A percentile compares a stretch with the other conserved stretches of the same genome.
phyloP scores from a whole-genome alignment of 225 moss, liverwort and hornwort species.

The Straminergon stramineum region DNA sequence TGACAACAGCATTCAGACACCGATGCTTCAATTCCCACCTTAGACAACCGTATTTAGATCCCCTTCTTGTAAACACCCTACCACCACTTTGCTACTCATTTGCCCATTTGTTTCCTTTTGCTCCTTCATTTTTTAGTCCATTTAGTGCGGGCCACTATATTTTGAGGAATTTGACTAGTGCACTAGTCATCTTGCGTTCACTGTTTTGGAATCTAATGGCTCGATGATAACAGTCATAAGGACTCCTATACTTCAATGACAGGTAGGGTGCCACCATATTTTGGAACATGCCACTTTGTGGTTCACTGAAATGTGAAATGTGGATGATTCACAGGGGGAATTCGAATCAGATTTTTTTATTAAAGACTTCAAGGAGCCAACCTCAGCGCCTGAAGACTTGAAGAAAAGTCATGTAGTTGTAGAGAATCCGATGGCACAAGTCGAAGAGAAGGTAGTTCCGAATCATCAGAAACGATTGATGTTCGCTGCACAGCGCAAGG shows the following conservation, averaged over 20 bases:
- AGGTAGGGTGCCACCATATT: too few species aligned
- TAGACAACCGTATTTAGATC: neutral
- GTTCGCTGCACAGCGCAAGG: slow-evolving; percentile 78
- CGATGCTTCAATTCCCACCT: neutral
- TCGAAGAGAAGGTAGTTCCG: slow-evolving; percentile 60
- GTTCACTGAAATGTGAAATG: neutral
- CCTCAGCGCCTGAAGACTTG: slow-evolving; percentile 49
- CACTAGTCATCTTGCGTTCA: neutral
- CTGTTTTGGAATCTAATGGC: neutral
- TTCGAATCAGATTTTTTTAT: slow-evolving; percentile 56
- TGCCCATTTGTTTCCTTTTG: neutral
- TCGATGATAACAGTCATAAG: neutral
- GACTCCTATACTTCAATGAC: neutral
- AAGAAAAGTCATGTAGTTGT: slow-evolving; percentile 50
- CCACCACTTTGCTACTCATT: neutral
- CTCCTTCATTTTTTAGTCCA: neutral
- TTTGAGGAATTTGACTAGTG: neutral
- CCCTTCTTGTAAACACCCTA: neutral
- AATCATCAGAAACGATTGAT: slow-evolving; percentile 79
- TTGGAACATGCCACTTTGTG: neutral
- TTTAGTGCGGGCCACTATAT: neutral
- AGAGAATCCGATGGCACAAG: slow-evolving; percentile 45
- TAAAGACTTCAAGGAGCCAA: slow-evolving; percentile 47
- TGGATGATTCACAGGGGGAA: slow-evolving; percentile 37
- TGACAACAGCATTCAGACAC: neutral